Conservation (phyloP, 2,329 filamentous ascomycete genomes). For the Aspergillus clavatus region DNA sequence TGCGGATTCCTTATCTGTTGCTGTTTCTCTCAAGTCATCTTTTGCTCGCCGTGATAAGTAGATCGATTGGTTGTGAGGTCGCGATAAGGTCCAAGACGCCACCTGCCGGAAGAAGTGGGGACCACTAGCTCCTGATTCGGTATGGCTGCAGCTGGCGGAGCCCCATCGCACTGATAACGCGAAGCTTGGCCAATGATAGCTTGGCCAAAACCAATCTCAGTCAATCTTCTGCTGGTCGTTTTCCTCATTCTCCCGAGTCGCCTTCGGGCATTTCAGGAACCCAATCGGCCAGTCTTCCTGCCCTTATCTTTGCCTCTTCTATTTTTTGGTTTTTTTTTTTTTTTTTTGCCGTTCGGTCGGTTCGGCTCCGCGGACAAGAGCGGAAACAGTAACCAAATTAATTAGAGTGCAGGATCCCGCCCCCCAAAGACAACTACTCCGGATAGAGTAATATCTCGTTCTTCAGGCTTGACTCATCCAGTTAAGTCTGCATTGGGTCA, state of each 20-base stretch:
- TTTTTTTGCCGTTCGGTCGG: too few relatives aligned
- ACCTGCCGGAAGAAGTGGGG: conserved; percentile 9
- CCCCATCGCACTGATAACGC: conserved; percentile 16
- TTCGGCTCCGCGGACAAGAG: too few relatives aligned
- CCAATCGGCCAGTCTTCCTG: neutral
- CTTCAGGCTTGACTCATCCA: neutral
- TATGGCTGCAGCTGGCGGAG: conserved; percentile 2
- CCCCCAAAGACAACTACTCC: too few relatives aligned
- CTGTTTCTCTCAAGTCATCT: conserved; percentile 17
- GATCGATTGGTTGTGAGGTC: conserved; percentile 15
- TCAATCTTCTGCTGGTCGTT: neutral
- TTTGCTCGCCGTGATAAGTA: neutral
- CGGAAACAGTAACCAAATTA: too few relatives aligned
- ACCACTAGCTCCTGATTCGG: conserved; percentile 3
- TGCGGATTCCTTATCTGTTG: neutral
- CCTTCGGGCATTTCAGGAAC: conserved; percentile 8
- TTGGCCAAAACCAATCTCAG: neutral
- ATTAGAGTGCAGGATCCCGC: too few relatives aligned
- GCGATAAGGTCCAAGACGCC: conserved; percentile 17
- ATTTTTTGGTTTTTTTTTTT: too few relatives aligned
- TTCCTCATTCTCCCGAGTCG: conserved; percentile 9
- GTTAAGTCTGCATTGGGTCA: neutral
- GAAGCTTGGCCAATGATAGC: conserved; percentile 12
- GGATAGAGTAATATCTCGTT: too few relatives aligned
- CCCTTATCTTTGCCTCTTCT: too few relatives aligned